Base-by-base conservation (phyloP, 2,329 filamentous ascomycete species). In the Massarina eburnea region DNA sequence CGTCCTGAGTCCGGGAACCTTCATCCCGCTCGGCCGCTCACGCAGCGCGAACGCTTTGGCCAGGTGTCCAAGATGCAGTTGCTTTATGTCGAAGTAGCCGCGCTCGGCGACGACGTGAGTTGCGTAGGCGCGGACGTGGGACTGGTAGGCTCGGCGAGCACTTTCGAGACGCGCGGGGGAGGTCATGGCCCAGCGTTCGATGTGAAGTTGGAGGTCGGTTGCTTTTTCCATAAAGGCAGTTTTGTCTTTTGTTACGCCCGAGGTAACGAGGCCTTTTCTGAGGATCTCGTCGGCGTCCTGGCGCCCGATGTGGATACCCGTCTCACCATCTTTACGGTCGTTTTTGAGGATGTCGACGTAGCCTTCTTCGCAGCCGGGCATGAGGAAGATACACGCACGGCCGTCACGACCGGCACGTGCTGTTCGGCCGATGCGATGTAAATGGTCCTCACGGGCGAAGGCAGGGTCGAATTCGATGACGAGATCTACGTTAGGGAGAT, bases 401-500 rank as follows among this genome's bases (percentile, higher is more conserved):
- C 94, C 94, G 9, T 92, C 82, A 5, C 89, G 86, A 14, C 94
- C 94, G 1, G 95, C 89, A 77, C 94, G 89, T 3, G 94, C 94
- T 9, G 94, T 99, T 68, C 94, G 88, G 43, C 94, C 94, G 44
- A 97, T 89, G 45, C 94, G 86, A 73, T 99, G 94, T 7, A 96
- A 80, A 68, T 99, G 94, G 68, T 99, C 94, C 49, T 91, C 88
- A 19, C 90, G 85, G 65, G 88, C 90, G 72, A 97, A 97, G 2
- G 94, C 89, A 0, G 94, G 91, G 65, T 99, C 94, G 66, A 96
- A 97, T 69, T 99, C 94, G 45, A 99, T 82, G 39, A 99, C 91
- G 17, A 96, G 79, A 67, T 99, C 94, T 41, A 99, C 89, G 40
- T 94, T 92, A 1, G 92, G 92, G 14, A 99, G 82, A 76, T 99